Percentiles rank a stretch among this genome's conserved stretches.
Evolutionary conservation across 2,329 filamentous ascomycete species (phyloP).

Genomic region (Colletotrichum neosansevieriae): DNA sequence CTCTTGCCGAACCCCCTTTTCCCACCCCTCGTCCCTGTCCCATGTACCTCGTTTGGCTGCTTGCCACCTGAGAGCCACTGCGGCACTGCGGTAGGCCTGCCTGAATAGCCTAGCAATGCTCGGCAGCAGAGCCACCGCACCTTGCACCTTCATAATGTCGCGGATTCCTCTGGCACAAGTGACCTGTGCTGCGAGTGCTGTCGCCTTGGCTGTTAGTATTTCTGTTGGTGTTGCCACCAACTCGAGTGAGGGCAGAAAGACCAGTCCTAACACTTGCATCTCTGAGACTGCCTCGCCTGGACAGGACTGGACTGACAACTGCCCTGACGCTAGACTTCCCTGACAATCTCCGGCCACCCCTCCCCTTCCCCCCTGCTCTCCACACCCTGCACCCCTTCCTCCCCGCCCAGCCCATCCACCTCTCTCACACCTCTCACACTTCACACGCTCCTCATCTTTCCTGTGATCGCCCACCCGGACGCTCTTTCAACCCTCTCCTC

Average conservation of each 20-base stretch:
- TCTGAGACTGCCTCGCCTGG: not conserved
- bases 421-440: conserved; percentile 28
- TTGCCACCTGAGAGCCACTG: conserved; percentile 9
- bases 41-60: not conserved
- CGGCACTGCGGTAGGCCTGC: not conserved
- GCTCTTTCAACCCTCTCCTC: conserved; percentile 24
- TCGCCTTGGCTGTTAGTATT: not conserved
- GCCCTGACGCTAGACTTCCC: not conserved
- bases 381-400: conserved; percentile 13
- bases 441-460: conserved; percentile 33
- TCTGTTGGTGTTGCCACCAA: not conserved
- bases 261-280: not conserved
- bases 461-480: conserved; percentile 37
- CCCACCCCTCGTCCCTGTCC: conserved; percentile 3
- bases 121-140: not conserved
- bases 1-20: not conserved
- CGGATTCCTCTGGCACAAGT: conserved; percentile 4
- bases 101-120: not conserved
- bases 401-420: conserved; percentile 23
- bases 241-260: not conserved
- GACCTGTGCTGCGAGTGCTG: not conserved
- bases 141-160: not conserved
- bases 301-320: not conserved
- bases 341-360: not conserved
- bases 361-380: conserved; percentile 3